phyloP scores from a whole-genome alignment of 371 early-diverging fungal species.

The Mortierella sp. region DNA sequence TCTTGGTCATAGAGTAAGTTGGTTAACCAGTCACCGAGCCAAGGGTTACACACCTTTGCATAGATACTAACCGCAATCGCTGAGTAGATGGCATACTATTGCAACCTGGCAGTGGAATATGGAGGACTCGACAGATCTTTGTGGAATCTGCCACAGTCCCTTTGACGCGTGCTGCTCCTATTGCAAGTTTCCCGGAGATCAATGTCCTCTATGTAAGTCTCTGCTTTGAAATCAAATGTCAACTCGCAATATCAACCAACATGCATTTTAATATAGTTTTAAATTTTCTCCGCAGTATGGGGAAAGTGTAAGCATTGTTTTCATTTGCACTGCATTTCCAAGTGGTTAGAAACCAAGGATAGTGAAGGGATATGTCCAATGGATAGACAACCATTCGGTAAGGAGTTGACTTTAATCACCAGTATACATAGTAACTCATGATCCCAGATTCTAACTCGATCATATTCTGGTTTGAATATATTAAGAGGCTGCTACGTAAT shows the following conservation, averaged over 20 bases:
- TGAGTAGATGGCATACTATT: conserved; percentile 44
- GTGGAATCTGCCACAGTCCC: conserved; percentile 52
- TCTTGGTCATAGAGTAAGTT: conserved; percentile 21
- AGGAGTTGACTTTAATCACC: neutral
- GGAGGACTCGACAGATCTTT: conserved; percentile 48
- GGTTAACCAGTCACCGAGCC: too few relatives aligned
- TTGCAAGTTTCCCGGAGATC: conserved; percentile 51
- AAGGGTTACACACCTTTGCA: too few relatives aligned
- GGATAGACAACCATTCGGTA: conserved; percentile 54
- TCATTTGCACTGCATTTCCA: conserved; percentile 51
- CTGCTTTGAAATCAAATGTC: neutral
- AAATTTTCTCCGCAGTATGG: conserved; percentile 23
- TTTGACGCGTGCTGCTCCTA: conserved; percentile 49
- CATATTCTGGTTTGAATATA: neutral
- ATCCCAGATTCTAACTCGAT: neutral
- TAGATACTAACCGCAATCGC: neutral
- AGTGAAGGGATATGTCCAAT: conserved; percentile 48
- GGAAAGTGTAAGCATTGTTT: conserved; percentile 50
- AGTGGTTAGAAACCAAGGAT: conserved; percentile 50
- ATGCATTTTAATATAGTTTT: neutral
- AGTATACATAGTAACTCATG: neutral
- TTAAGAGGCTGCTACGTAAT: conserved; percentile 26
- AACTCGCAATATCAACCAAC: neutral
- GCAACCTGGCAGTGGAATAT: conserved; percentile 54
- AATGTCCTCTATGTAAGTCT: conserved; percentile 45